Conservation (phyloP, 345 rosid species). For the Balakata baccata region DNA sequence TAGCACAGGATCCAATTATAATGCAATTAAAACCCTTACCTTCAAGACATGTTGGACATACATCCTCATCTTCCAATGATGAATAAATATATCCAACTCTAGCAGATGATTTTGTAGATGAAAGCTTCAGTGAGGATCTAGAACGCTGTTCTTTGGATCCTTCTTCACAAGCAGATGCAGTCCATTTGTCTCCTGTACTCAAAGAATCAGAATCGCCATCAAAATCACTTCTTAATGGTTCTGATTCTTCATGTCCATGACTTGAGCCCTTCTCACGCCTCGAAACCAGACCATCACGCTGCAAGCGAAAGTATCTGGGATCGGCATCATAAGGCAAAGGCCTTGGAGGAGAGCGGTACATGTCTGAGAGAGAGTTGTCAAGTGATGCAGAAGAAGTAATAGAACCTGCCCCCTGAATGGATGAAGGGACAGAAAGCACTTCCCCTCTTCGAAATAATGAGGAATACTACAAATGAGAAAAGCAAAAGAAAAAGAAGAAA, state of each 20-base stretch:
- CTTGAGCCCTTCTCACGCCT: slow-evolving; percentile 87
- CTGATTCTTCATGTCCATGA: slow-evolving; percentile 79
- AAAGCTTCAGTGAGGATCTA: slow-evolving; percentile 50
- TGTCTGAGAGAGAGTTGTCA: slow-evolving; percentile 82
- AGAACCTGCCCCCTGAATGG: slow-evolving; percentile 69
- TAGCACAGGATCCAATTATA: background rate
- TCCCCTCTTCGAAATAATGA: slow-evolving; percentile 77
- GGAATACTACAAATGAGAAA: slow-evolving; percentile 48
- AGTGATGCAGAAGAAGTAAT: slow-evolving; percentile 57
- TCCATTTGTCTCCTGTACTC: slow-evolving; percentile 61
- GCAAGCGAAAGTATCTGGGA: slow-evolving; percentile 53
- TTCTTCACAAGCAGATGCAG: slow-evolving; percentile 50
- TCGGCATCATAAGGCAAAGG: slow-evolving; percentile 91
- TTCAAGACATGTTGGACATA: slow-evolving; percentile 97
- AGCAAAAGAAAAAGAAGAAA: slow-evolving; percentile 1
- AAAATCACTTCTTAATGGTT: slow-evolving; percentile 62
- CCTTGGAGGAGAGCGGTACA: slow-evolving; percentile 84
- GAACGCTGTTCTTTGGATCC: slow-evolving; percentile 55
- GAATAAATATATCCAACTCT: slow-evolving; percentile 48
- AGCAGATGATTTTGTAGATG: slow-evolving; percentile 41
- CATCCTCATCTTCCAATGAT: slow-evolving; percentile 80
- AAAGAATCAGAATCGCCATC: slow-evolving; percentile 59
- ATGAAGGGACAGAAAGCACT: slow-evolving; percentile 63
- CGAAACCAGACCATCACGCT: slow-evolving; percentile 57
- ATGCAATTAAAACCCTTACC: slow-evolving; percentile 42